These are phyloP conservation scores for Colletotrichum echinochloae DNA, from an alignment of 2,329 filamentous ascomycete genomes.

Conservation along the genomic window DNA sequence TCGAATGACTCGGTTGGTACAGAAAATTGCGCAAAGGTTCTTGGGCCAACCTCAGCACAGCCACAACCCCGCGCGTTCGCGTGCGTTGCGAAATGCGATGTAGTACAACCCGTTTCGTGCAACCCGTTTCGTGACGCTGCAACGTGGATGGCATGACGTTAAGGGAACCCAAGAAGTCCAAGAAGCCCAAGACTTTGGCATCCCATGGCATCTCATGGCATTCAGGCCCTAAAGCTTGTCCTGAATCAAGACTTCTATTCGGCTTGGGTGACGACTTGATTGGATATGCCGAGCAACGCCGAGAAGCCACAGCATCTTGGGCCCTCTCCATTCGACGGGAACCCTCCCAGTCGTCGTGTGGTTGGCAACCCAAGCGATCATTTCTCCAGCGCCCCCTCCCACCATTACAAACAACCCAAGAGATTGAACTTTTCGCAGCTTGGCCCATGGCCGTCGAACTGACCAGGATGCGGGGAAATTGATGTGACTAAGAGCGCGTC, in stretches of 20 bases:
- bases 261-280: slow-evolving; percentile 23
- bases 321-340: slow-evolving; percentile 22
- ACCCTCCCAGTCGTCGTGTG: slow-evolving; percentile 17
- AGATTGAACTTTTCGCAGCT: slow-evolving; percentile 19
- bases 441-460: neutral
- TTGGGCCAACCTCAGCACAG: neutral
- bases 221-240: slow-evolving; percentile 32
- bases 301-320: slow-evolving; percentile 32
- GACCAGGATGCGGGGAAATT: slow-evolving; percentile 22
- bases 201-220: slow-evolving; percentile 13
- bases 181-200: slow-evolving; percentile 20
- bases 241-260: slow-evolving; percentile 19
- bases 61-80: neutral
- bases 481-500: slow-evolving; percentile 21
- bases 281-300: slow-evolving; percentile 28
- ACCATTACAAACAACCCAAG: neutral
- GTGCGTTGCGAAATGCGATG: neutral
- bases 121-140: neutral
- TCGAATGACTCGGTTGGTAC: slow-evolving; percentile 4
- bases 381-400: slow-evolving; percentile 11
- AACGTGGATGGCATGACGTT: slow-evolving; percentile 31
- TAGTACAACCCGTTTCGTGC: neutral
- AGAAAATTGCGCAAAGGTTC: neutral
- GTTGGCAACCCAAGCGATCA: slow-evolving; percentile 34
- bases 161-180: neutral